Base-by-base conservation (phyloP, 306 rosid species). In the Biancaea sappan region DNA sequence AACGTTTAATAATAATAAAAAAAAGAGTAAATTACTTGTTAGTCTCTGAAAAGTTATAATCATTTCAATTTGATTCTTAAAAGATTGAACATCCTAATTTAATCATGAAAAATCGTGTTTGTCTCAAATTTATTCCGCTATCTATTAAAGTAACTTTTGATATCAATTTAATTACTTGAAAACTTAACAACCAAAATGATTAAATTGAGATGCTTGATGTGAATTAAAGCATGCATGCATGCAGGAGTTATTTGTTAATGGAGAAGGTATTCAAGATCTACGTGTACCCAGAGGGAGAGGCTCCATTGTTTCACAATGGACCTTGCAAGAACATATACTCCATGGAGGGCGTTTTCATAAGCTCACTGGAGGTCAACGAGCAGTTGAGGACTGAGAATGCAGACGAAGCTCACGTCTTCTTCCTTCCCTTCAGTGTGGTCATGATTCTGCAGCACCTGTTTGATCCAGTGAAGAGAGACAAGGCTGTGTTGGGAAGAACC, bases 281-380 rank as follows among this genome's bases (percentile, higher is more conserved):
- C n/a, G 82, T 86, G 1, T 84, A 89, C 44, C 86, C 82, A 80
- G 91, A 86, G 47, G 91, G 91, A 44, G 90, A 86, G 65, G 87
- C 89, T 1, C 93, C 93, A 31, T 74, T 88, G 35, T 86, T 86
- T 74, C 93, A 88, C 54, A 78, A 77, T 73, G 93, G 91, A 10
- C 89, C 87, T 24, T 86, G 91, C 78, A 89, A 89, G 85, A 68
- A 57, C 80, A 86, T 89, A 78, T 86, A 86, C 66, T 89, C 89
- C 48, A 80, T 74, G 91, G 93, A 86, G 73, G 93, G 93, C 69
- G 77, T 89, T 8, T 89, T 89, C 38, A 81, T 84, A 13, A 89
- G 74, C 82, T 80, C 54, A 22, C 31, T 84, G 85, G 91, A 84
- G 83, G 80, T 24, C 13, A 80, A 84, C 35, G 71, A 74, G n/a